These are phyloP conservation scores for Acanthamoeba lenticulata DNA, from an alignment of 208 protist genomes.

Conservation along the genomic window DNA sequence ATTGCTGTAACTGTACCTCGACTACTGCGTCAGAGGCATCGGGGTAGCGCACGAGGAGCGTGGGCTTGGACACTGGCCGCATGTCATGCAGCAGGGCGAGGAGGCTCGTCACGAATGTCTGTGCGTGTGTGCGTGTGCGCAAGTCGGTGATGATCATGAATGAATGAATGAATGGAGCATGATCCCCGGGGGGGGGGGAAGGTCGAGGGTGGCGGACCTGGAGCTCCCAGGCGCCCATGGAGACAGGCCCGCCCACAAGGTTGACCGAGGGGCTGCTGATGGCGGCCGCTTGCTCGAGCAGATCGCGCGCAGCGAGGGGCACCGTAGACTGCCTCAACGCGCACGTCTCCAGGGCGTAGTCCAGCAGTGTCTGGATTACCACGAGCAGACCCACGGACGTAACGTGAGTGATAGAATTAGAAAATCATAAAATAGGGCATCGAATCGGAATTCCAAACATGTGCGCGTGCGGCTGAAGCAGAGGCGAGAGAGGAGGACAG, in stretches of 20 bases:
- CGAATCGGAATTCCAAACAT: no score
- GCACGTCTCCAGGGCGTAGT: slow-evolving; percentile 64
- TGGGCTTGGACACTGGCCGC: background rate
- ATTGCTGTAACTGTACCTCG: background rate
- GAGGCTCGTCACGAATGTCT: slow-evolving; percentile 33
- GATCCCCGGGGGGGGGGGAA: background rate
- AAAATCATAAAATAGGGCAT: background rate
- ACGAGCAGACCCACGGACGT: background rate
- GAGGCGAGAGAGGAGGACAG: background rate
- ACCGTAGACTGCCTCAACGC: background rate
- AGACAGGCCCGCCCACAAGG: slow-evolving; percentile 1
- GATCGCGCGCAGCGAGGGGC: background rate
- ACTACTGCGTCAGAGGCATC: background rate
- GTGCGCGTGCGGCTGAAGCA: background rate
- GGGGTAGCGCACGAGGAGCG: background rate
- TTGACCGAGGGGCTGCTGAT: slow-evolving; percentile 36
- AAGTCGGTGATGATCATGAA: background rate
- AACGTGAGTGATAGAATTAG: no score
- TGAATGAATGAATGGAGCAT: background rate
- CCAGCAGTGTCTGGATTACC: background rate
- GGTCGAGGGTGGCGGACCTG: background rate
- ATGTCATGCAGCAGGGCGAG: background rate
- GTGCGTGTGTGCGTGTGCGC: background rate
- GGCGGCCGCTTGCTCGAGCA: background rate
- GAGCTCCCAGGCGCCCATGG: slow-evolving; percentile 28